Evolutionary conservation across 352 stramenopile species (phyloP).

Genomic region (Blastocystis sp.): DNA sequence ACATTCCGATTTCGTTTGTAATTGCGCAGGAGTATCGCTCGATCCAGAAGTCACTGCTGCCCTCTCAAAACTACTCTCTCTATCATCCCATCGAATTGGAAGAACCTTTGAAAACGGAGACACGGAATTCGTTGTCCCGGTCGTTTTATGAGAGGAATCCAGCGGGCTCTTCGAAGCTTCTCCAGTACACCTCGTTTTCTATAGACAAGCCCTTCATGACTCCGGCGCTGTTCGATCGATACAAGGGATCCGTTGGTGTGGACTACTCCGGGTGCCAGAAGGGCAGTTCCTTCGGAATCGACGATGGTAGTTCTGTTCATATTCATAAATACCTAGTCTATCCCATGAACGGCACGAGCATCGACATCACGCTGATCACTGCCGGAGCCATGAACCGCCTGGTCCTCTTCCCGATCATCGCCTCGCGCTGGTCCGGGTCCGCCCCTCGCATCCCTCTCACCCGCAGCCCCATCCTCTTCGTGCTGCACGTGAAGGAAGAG

Average conservation of each 20-base stretch:
- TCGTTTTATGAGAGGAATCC: no score
- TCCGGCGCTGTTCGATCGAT: neutral
- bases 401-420: constrained; percentile 22
- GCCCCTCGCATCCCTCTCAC: neutral
- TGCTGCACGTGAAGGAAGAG: constrained; percentile 25
- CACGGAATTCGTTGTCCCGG: no score
- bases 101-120: neutral
- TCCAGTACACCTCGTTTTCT: neutral
- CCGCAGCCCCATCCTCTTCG: constrained; percentile 30
- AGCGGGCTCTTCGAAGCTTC: no score
- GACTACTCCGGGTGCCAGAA: constrained; percentile 45
- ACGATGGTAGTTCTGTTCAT: neutral
- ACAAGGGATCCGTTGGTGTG: neutral
- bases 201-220: neutral
- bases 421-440: constrained; percentile 9
- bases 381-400: constrained; percentile 33
- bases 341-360: neutral
- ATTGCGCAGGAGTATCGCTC: no score
- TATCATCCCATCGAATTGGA: neutral
- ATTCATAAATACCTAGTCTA: neutral
- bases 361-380: constrained; percentile 35
- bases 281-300: neutral
- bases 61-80: neutral
- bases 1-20: no score
- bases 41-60: no score